Conservation (phyloP, 129 eudicot species). For the Helianthus annuus region DNA sequence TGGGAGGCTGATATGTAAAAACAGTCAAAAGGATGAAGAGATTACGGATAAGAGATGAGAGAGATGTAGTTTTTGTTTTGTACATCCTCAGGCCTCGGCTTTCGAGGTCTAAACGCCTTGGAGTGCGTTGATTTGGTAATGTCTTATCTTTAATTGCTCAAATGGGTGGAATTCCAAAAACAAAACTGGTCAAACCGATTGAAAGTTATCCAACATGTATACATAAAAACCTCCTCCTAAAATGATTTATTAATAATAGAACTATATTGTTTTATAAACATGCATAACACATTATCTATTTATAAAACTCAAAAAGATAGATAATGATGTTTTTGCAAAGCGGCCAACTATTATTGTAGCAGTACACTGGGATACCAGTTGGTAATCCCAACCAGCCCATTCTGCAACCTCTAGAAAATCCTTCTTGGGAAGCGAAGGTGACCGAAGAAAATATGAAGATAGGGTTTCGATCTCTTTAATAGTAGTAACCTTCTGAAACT, state of each 20-base stretch:
- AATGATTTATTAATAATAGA: background rate
- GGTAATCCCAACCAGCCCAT: background rate
- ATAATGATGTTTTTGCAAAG: background rate
- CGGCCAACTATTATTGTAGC: constrained; percentile 1
- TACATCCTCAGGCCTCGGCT: too few relatives aligned
- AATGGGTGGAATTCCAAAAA: background rate
- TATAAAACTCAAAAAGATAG: background rate
- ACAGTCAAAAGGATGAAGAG: too few relatives aligned
- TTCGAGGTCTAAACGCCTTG: too few relatives aligned
- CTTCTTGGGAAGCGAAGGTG: background rate
- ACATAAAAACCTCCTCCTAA: background rate
- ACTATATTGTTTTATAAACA: background rate
- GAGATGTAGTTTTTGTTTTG: too few relatives aligned
- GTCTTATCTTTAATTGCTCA: background rate
- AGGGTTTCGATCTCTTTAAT: background rate
- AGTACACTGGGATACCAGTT: too few relatives aligned
- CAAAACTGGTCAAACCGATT: background rate
- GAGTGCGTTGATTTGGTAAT: background rate
- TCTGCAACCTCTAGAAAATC: constrained; percentile 11
- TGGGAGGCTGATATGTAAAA: too few relatives aligned
- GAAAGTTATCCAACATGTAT: background rate
- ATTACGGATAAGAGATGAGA: too few relatives aligned
- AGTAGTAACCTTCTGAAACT: constrained; percentile 35
- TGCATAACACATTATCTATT: background rate
- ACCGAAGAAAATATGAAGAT: background rate